These are phyloP conservation scores for Penicillium sp. DNA, from an alignment of 2,329 filamentous ascomycete species.

Conservation along the genomic window DNA sequence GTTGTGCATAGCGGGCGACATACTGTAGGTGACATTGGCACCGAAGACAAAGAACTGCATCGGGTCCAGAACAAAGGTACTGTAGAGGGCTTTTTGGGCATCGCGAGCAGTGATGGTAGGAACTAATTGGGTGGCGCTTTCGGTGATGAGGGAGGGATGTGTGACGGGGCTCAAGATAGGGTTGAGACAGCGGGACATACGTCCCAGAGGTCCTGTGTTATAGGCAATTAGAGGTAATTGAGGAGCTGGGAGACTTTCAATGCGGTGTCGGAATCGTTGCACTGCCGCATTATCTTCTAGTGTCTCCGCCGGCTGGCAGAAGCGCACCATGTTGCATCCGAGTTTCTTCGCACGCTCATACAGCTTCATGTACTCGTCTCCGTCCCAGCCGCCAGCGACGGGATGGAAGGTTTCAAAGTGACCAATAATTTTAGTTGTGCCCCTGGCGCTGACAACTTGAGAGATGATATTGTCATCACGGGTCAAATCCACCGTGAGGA, in stretches of 20 bases:
- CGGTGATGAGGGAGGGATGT: slow-evolving; percentile 47
- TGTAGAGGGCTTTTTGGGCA: slow-evolving; percentile 64
- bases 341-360: slow-evolving; percentile 59
- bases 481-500: slow-evolving; percentile 60
- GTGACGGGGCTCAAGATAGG: slow-evolving; percentile 61
- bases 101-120: slow-evolving; percentile 60
- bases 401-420: slow-evolving; percentile 48
- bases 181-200: slow-evolving; percentile 66
- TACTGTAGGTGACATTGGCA: slow-evolving; percentile 67
- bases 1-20: slow-evolving; percentile 77
- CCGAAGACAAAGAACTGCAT: slow-evolving; percentile 74
- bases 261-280: slow-evolving; percentile 53
- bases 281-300: slow-evolving; percentile 65
- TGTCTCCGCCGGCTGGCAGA: slow-evolving; percentile 57
- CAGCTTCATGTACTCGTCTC: slow-evolving; percentile 53
- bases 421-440: slow-evolving; percentile 62
- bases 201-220: slow-evolving; percentile 62
- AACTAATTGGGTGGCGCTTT: slow-evolving; percentile 44
- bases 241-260: slow-evolving; percentile 44
- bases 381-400: slow-evolving; percentile 55
- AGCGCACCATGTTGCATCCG: slow-evolving; percentile 61
- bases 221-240: slow-evolving; percentile 60
- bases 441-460: slow-evolving; percentile 52
- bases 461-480: slow-evolving; percentile 53
- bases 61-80: slow-evolving; percentile 64